Percentiles rank a stretch among this genome's conserved stretches.
These are phyloP conservation scores for Myxozyma neglecta DNA, from an alignment of 805 yeast species.

Conservation along the genomic window DNA sequence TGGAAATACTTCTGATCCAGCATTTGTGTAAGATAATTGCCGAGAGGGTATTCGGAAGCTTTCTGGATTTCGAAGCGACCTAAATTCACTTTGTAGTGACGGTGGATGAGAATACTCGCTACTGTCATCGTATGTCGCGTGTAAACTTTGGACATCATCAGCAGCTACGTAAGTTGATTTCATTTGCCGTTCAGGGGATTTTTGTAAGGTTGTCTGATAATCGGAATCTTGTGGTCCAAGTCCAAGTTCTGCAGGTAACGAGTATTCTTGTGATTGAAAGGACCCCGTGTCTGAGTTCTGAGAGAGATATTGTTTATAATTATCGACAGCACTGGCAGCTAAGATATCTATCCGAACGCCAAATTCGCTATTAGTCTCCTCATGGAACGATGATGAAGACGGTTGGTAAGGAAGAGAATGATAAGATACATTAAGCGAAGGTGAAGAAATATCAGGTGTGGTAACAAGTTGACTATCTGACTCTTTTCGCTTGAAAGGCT, in stretches of 20 bases:
- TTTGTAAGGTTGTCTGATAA: neutral
- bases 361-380: neutral
- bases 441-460: neutral
- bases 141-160: slow-evolving; percentile 10
- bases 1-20: neutral
- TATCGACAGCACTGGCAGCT: slow-evolving; percentile 35
- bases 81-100: neutral
- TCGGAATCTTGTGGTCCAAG: slow-evolving; percentile 1
- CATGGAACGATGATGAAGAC: neutral
- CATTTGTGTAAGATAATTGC: neutral
- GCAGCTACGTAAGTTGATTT: neutral
- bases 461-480: neutral
- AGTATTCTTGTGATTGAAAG: neutral
- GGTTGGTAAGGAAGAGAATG: neutral
- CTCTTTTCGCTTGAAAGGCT: neutral
- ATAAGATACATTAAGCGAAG: neutral
- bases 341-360: slow-evolving; percentile 37
- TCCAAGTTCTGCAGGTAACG: neutral
- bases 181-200: slow-evolving; percentile 7
- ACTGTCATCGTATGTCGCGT: neutral
- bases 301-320: slow-evolving; percentile 16
- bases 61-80: neutral
- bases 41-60: neutral
- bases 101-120: neutral
- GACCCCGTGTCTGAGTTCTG: neutral